A percentile compares a stretch with the other conserved stretches of the same genome.
phyloP scores from a whole-genome alignment of 805 yeast genomes.

The Suhomyces pyralidae region DNA sequence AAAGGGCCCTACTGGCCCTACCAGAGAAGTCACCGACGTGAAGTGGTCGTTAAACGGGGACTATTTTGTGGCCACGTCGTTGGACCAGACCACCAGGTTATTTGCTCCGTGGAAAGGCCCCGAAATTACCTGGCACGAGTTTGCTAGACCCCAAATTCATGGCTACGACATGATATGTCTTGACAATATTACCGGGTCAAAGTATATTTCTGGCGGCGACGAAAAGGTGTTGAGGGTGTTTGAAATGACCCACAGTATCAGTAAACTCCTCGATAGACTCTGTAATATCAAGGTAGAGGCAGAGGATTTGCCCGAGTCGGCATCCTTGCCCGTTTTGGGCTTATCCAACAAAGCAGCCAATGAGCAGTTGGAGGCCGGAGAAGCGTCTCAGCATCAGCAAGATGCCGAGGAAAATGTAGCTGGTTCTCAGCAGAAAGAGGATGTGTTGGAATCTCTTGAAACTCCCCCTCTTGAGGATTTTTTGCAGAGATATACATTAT shows the following conservation, averaged over 20 bases:
- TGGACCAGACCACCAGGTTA: constrained; percentile 91
- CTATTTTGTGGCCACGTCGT: constrained; percentile 71
- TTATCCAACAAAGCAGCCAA: constrained; percentile 84
- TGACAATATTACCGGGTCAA: constrained; percentile 53
- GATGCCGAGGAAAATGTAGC: constrained; percentile 39
- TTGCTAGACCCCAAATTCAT: constrained; percentile 96
- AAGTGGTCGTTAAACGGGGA: constrained; percentile 70
- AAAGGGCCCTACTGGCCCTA: constrained; percentile 73
- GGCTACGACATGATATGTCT: constrained; percentile 94
- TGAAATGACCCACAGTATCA: constrained; percentile 80
- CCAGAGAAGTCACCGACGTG: constrained; percentile 69
- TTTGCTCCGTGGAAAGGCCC: constrained; percentile 58
- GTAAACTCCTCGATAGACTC: constrained; percentile 53
- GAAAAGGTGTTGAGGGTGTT: constrained; percentile 89
- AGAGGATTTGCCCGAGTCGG: constrained; percentile 65
- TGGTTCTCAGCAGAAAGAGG: constrained; percentile 41
- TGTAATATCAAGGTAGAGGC: constrained; percentile 41
- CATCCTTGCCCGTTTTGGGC: constrained; percentile 90
- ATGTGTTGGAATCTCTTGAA: constrained; percentile 43
- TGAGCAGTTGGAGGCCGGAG: constrained; percentile 42
- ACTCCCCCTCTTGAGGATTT: constrained; percentile 87
- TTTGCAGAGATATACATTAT: constrained; percentile 83
- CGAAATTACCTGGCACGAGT: constrained; percentile 73
- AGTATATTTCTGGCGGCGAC: constrained; percentile 92
- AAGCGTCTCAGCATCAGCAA: constrained; percentile 35